These are phyloP conservation scores for Akanthomyces muscarius DNA, from an alignment of 2,329 filamentous ascomycete genomes.

Conservation along the genomic window DNA sequence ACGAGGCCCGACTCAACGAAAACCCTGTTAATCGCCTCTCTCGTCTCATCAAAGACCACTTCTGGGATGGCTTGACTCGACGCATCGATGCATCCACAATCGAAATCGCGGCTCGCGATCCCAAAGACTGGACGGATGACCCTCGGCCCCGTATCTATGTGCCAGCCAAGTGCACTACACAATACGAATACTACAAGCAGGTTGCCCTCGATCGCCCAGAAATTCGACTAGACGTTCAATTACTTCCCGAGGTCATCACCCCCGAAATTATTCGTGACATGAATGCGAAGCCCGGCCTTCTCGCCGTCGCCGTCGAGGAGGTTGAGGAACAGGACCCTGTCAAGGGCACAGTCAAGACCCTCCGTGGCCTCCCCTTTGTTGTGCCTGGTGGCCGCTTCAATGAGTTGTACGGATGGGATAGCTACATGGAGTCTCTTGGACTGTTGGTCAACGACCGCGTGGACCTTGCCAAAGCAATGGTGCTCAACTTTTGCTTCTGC, in stretches of 20 bases:
- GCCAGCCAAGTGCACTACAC: conserved; percentile 76
- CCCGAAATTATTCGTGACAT: conserved; percentile 76
- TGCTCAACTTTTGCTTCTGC: conserved; percentile 94
- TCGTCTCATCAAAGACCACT: conserved; percentile 81
- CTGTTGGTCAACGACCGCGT: conserved; percentile 80
- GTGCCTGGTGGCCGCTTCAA: conserved; percentile 97
- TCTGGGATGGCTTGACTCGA: conserved; percentile 88
- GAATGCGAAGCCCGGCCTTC: conserved; percentile 80
- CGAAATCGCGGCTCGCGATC: conserved; percentile 79
- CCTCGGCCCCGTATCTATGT: conserved; percentile 90
- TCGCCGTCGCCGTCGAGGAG: conserved; percentile 87
- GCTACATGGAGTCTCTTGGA: conserved; percentile 95
- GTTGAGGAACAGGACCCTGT: conserved; percentile 60
- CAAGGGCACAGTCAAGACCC: conserved; percentile 49
- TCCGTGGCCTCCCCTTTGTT: conserved; percentile 86
- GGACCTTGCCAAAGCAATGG: conserved; percentile 89
- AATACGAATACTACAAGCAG: conserved; percentile 82
- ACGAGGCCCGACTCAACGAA: conserved; percentile 87
- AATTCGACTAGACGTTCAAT: conserved; percentile 79
- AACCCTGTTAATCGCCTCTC: conserved; percentile 88
- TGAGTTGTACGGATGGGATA: conserved; percentile 98
- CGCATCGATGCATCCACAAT: conserved; percentile 87
- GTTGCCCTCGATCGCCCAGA: conserved; percentile 77
- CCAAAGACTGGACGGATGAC: conserved; percentile 92
- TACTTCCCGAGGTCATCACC: conserved; percentile 72